Evolutionary conservation across 2,329 filamentous ascomycete species (phyloP).

Genomic region (Daldinia eschscholtzii): DNA sequence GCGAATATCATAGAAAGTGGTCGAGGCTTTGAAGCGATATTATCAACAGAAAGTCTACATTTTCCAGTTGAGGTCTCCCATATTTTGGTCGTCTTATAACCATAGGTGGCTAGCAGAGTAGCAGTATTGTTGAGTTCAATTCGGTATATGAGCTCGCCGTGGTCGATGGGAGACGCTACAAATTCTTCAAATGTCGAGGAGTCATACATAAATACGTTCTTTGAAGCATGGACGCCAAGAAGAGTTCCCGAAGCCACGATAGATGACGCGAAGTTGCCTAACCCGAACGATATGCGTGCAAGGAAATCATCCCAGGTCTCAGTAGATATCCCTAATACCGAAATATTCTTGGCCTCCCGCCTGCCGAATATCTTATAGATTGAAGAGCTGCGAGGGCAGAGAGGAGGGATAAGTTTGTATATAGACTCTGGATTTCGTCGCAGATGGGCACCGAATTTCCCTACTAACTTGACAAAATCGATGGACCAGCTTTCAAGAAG

Average conservation of each 20-base stretch:
- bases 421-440: constrained; percentile 51
- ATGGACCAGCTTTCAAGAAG: constrained; percentile 52
- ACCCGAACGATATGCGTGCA: constrained; percentile 39
- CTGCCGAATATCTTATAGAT: constrained; percentile 53
- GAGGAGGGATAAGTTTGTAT: constrained; percentile 55
- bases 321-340: constrained; percentile 33
- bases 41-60: constrained; percentile 44
- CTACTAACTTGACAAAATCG: constrained; percentile 54
- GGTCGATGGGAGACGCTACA: constrained; percentile 26
- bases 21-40: constrained; percentile 42
- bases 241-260: constrained; percentile 30
- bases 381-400: constrained; percentile 55
- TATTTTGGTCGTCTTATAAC: constrained; percentile 47
- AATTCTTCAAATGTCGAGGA: constrained; percentile 44
- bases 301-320: constrained; percentile 49
- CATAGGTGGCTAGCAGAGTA: constrained; percentile 48
- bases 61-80: constrained; percentile 48
- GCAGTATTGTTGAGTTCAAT: constrained; percentile 45
- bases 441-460: constrained; percentile 53
- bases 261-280: constrained; percentile 15
- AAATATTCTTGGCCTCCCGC: constrained; percentile 34
- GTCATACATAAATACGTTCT: constrained; percentile 44
- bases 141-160: constrained; percentile 43
- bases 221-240: constrained; percentile 37
- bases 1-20: constrained; percentile 47